Conservation (phyloP, 768 basidiomycete species). For the Zangia roseola region DNA sequence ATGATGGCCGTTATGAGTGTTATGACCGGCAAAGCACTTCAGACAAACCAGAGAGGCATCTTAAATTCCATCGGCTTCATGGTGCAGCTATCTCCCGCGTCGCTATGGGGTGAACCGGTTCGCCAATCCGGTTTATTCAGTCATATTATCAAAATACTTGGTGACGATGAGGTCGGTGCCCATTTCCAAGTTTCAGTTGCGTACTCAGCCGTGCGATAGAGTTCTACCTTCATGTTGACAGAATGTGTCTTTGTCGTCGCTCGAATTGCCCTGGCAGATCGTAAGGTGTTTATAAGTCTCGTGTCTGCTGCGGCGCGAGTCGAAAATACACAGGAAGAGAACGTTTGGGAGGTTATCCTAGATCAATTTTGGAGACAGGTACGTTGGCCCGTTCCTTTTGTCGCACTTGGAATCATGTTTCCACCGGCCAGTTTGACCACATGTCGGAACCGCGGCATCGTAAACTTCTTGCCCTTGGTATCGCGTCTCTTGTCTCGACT, state of each 20-base stretch:
- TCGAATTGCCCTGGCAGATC: constrained; percentile 67
- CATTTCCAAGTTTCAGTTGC: constrained; percentile 1
- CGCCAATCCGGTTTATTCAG: constrained; percentile 75
- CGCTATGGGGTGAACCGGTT: constrained; percentile 70
- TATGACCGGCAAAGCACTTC: constrained; percentile 47
- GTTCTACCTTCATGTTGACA: constrained; percentile 42
- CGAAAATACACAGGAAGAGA: constrained; percentile 46
- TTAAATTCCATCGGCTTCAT: constrained; percentile 58
- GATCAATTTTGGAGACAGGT: constrained; percentile 86
- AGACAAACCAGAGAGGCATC: constrained; percentile 60
- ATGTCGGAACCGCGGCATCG: constrained; percentile 85
- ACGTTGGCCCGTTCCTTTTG: constrained; percentile 22
- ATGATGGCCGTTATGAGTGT: constrained; percentile 56
- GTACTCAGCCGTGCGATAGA: constrained; percentile 23
- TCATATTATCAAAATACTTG: constrained; percentile 54
- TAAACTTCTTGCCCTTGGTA: constrained; percentile 82
- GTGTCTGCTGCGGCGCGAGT: constrained; percentile 59
- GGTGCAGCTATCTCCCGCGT: constrained; percentile 60
- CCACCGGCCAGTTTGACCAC: constrained; percentile 69
- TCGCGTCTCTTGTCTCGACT: constrained; percentile 74
- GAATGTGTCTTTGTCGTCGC: constrained; percentile 75
- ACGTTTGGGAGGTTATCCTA: constrained; percentile 64
- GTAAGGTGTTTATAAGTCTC: constrained; percentile 66
- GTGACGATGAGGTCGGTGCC: constrained; percentile 62
- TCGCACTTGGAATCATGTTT: neutral